Evolutionary conservation across 257 asterid species (phyloP), one percentile per base, ranked within the genome.

Genomic region (Petrea volubilis): DNA sequence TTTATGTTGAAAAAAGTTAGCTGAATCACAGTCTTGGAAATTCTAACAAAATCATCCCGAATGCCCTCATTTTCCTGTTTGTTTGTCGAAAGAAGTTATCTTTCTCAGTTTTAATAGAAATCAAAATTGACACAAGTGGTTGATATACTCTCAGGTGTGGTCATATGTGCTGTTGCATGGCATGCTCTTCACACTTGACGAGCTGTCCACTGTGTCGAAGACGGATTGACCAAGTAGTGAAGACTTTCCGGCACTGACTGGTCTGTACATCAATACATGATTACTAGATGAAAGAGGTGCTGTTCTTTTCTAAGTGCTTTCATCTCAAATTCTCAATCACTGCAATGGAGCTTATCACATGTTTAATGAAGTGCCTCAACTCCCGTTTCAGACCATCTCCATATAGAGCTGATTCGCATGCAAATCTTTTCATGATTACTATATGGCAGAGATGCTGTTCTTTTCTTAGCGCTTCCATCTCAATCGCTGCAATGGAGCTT

Each of bases 141-240:
- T 68, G 77, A 41, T 75, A 75, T 69, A 43, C 68, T 79, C 75
- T 80, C 93, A 95, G 99, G 92, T 95, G 98, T 53, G 99, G 99
- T 50, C 99, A 92, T 80, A 90, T 95, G 98, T 95, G 99, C 90
- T 92, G 99, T 60, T 95, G 99, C 78, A 78, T 81, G 88, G 34
- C 79, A 17, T 92, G 98, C 78, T 85, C 97, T 38, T 88, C 96
- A 14, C 99, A 92, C 83, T 78, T 92, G 90, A 85, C 96, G 17
- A 83, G 55, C 79, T 95, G 99, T 70, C 99, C 99, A 2, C 90
- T 95, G 20, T 95, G 99, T 78, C 89, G 97, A 73, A 83, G 96
- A 77, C 74, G 86, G 80, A 78, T 90, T 57, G 97, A 92, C 41
- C 93, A 79, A 85, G 95, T 71, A 6, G 96, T 95, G 56, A 90